Evolutionary conservation across 805 yeast species (phyloP).

Genomic region (Cyberlindnera maclurae): DNA sequence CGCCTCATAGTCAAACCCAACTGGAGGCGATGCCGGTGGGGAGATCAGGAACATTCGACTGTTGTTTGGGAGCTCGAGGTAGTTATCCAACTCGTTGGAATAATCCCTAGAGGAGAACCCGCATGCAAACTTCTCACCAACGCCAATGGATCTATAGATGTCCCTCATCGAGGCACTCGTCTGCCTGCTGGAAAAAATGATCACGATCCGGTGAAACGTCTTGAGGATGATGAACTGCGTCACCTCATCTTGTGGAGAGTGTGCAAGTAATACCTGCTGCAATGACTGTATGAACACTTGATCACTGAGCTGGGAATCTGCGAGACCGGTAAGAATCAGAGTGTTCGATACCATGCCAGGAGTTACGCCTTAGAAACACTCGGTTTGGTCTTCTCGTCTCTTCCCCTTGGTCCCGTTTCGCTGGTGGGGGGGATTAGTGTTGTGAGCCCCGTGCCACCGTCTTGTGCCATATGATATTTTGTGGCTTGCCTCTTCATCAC

Average conservation of each 20-base stretch:
- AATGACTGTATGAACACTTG: conserved; percentile 12
- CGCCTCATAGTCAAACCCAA: conserved; percentile 31
- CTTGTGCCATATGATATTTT: no score
- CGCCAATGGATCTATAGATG: conserved; percentile 2
- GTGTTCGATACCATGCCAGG: conserved; percentile 21
- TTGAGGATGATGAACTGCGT: conserved; percentile 25
- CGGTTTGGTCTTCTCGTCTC: no score
- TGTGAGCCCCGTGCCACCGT: no score
- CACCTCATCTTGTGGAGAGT: conserved; percentile 13
- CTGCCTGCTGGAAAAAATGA: conserved; percentile 17
- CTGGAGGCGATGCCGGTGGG: conserved; percentile 37
- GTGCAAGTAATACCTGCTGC: conserved; percentile 21
- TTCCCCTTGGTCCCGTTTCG: no score
- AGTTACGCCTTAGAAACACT: no score
- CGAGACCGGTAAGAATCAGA: conserved; percentile 20
- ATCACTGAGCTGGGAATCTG: conserved; percentile 12
- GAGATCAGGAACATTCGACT: conserved; percentile 31
- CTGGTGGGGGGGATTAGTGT: no score
- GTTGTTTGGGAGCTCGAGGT: conserved; percentile 28
- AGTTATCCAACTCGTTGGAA: conserved; percentile 12
- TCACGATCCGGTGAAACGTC: conserved; percentile 20
- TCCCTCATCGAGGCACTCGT: conserved; percentile 7
- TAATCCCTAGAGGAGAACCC: conserved; percentile 18
- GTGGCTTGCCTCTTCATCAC: no score
- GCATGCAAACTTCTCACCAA: conserved; percentile 5